These are phyloP conservation scores for Sphagnum contortum DNA, from an alignment of 225 moss, liverwort and hornwort species.

Conservation along the genomic window DNA sequence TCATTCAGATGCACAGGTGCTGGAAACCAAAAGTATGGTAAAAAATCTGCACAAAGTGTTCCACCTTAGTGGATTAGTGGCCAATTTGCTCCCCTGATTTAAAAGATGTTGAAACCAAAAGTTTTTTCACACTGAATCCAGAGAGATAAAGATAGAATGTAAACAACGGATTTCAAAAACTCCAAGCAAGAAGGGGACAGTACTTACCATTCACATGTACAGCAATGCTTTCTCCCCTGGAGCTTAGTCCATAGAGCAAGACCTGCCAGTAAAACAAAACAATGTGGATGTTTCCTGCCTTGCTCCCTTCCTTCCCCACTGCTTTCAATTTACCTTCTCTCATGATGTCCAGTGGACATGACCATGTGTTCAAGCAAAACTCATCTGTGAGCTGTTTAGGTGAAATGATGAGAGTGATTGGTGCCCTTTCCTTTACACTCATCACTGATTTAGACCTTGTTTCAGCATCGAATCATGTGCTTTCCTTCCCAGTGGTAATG, in stretches of 20 bases:
- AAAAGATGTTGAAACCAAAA: too few relatives aligned
- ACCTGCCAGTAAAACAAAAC: conserved; percentile 23
- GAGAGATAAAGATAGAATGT: too few relatives aligned
- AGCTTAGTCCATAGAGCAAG: conserved; percentile 40
- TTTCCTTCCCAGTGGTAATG: too few relatives aligned
- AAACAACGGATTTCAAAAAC: too few relatives aligned
- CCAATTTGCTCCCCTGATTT: too few relatives aligned
- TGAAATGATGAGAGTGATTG: too few relatives aligned
- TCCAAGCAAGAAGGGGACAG: background rate
- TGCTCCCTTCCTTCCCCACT: background rate
- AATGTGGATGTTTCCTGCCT: background rate
- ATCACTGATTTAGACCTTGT: too few relatives aligned
- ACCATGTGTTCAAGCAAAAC: background rate
- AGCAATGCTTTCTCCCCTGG: conserved; percentile 41
- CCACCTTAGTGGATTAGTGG: too few relatives aligned
- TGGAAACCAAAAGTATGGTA: conserved; percentile 64
- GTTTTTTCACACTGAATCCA: background rate
- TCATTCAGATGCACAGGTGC: conserved; percentile 30
- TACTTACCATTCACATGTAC: conserved; percentile 48
- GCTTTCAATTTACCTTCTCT: background rate
- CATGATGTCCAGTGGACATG: background rate
- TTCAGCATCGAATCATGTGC: too few relatives aligned
- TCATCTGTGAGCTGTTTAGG: too few relatives aligned
- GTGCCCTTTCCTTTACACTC: too few relatives aligned
- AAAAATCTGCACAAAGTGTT: conserved; percentile 29